These are phyloP conservation scores for Gastroboletus turbinatus DNA, from an alignment of 1,284 basidiomycete species.

Conservation along the genomic window DNA sequence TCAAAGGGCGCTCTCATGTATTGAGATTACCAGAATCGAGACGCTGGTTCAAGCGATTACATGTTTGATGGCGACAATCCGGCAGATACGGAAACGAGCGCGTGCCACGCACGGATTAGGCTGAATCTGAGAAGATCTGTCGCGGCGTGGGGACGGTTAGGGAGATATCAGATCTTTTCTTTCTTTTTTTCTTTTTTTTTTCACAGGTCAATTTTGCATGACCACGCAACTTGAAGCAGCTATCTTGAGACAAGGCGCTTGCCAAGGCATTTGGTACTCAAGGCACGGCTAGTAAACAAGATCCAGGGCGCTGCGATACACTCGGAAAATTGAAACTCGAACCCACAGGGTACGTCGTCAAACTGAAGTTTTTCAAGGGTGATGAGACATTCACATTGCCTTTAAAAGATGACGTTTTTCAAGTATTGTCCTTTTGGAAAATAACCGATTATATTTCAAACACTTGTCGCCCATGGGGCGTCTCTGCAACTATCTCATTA, in stretches of 20 bases:
- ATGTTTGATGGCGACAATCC: neutral
- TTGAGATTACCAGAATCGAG: neutral
- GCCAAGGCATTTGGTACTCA: neutral
- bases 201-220: neutral
- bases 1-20: neutral
- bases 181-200: neutral
- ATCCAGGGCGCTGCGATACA: slow-evolving; percentile 1
- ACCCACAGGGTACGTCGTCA: neutral
- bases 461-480: neutral
- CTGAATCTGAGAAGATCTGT: neutral
- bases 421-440: neutral
- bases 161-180: neutral
- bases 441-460: neutral
- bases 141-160: neutral
- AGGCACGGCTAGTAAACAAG: neutral
- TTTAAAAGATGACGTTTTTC: neutral
- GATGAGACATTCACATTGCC: neutral
- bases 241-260: neutral
- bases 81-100: neutral
- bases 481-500: neutral
- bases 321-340: neutral
- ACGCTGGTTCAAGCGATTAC: neutral
- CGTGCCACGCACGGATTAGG: neutral
- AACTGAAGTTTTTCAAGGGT: neutral
- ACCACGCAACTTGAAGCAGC: neutral